phyloP scores from a whole-genome alignment of 2,329 filamentous ascomycete genomes.

The Fusarium poae region DNA sequence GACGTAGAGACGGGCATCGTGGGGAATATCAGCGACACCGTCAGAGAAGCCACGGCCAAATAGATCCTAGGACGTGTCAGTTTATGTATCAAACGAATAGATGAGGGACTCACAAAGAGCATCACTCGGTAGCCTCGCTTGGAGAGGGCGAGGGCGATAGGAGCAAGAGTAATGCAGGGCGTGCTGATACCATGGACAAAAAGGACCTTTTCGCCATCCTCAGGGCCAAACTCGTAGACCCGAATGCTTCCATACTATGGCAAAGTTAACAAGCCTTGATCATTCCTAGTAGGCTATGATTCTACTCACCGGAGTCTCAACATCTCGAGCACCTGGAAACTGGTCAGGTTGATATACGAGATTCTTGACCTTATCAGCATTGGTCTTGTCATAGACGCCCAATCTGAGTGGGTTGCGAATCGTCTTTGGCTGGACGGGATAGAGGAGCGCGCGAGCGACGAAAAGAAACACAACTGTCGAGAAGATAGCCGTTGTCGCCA shows the following conservation, averaged over 20 bases:
- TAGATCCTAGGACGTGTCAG: conserved; percentile 64
- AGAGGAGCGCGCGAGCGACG: conserved; percentile 54
- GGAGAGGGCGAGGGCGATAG: conserved; percentile 75
- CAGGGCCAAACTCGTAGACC: conserved; percentile 86
- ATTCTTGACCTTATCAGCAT: conserved; percentile 55
- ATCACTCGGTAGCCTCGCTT: conserved; percentile 81
- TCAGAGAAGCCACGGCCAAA: conserved; percentile 78
- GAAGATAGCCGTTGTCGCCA: conserved; percentile 58
- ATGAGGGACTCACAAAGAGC: conserved; percentile 70
- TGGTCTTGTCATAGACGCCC: conserved; percentile 51
- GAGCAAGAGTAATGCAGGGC: conserved; percentile 78
- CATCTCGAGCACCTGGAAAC: conserved; percentile 79
- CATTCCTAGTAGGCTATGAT: neutral
- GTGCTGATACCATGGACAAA: conserved; percentile 89
- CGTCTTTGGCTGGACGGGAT: conserved; percentile 56
- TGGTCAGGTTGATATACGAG: conserved; percentile 74
- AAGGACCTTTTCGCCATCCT: conserved; percentile 78
- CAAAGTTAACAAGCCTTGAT: conserved; percentile 17
- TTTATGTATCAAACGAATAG: neutral
- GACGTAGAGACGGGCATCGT: conserved; percentile 80
- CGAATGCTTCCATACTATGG: conserved; percentile 76
- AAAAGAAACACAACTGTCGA: conserved; percentile 58
- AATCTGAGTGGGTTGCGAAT: conserved; percentile 62
- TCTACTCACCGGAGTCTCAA: conserved; percentile 71
- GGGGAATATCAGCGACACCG: conserved; percentile 73